Evolutionary conservation across 176 grass and related monocot genomes (phyloP).

Genomic region (Oryza longistaminata): DNA sequence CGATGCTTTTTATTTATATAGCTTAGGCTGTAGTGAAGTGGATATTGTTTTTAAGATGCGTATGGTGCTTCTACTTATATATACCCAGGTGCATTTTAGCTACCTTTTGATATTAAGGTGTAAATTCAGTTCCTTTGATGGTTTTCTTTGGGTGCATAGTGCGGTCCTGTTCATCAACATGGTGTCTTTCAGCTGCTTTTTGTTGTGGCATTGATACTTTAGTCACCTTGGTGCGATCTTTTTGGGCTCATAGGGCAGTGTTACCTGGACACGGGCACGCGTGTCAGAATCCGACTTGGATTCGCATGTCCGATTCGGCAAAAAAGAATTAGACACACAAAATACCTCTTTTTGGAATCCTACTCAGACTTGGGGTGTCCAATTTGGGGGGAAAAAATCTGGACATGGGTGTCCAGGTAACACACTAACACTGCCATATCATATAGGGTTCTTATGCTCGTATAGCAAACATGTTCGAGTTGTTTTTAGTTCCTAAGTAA

Average conservation of each 20-base stretch:
- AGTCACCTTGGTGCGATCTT: not conserved
- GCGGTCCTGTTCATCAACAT: not conserved
- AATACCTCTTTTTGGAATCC: too few relatives aligned
- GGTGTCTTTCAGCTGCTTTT: not conserved
- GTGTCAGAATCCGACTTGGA: too few relatives aligned
- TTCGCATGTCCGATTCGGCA: too few relatives aligned
- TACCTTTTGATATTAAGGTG: not conserved
- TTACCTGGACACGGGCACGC: too few relatives aligned
- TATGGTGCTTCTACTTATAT: constrained; percentile 3
- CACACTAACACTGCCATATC: too few relatives aligned
- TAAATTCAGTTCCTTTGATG: not conserved
- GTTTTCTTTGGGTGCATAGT: not conserved
- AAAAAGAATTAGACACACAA: too few relatives aligned
- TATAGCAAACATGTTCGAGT: not conserved
- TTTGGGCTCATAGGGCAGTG: not conserved
- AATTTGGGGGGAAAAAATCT: too few relatives aligned
- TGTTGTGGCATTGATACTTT: not conserved
- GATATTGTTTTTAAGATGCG: not conserved
- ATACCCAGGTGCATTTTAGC: not conserved
- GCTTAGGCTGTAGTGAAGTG: not conserved
- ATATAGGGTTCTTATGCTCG: not conserved
- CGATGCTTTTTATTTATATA: constrained; percentile 10
- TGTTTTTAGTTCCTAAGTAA: not conserved
- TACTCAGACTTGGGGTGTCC: too few relatives aligned
- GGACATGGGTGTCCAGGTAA: too few relatives aligned